Evolutionary conservation across 139 green algal genomes (phyloP).

Genomic region (Tetradesmus obliquus): DNA sequence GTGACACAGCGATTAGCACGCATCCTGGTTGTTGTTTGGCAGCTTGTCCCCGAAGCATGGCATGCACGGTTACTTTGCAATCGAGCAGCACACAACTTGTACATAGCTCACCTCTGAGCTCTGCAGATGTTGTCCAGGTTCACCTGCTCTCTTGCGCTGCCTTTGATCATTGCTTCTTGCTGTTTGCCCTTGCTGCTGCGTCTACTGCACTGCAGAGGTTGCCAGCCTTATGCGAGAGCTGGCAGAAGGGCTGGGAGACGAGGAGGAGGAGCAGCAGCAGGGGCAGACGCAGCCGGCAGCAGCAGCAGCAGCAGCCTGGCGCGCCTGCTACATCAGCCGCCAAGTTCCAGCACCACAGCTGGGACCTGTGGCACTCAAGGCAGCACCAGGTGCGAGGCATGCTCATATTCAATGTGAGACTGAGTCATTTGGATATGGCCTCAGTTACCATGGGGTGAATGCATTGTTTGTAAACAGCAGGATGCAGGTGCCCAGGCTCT

Average conservation of each 20-base stretch:
- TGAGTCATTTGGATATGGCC: too few species aligned
- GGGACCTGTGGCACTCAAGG: slow-evolving; percentile 21
- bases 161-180: too few species aligned
- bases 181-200: background rate
- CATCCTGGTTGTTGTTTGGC: background rate
- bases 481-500: background rate
- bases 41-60: too few species aligned
- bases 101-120: too few species aligned
- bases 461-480: too few species aligned
- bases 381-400: background rate
- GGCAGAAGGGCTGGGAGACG: background rate
- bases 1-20: too few species aligned
- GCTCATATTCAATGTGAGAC: too few species aligned
- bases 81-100: too few species aligned
- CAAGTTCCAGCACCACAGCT: background rate
- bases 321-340: slow-evolving; percentile 22
- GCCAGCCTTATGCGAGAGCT: slow-evolving; percentile 3
- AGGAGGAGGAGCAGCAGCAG: slow-evolving; percentile 1
- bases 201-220: background rate
- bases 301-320: slow-evolving; percentile 12
- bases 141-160: too few species aligned
- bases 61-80: too few species aligned
- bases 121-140: too few species aligned
- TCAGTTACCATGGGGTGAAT: too few species aligned
- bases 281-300: background rate